Conservation (phyloP, 106 monocot species). For the Hemerocallis citrina region DNA sequence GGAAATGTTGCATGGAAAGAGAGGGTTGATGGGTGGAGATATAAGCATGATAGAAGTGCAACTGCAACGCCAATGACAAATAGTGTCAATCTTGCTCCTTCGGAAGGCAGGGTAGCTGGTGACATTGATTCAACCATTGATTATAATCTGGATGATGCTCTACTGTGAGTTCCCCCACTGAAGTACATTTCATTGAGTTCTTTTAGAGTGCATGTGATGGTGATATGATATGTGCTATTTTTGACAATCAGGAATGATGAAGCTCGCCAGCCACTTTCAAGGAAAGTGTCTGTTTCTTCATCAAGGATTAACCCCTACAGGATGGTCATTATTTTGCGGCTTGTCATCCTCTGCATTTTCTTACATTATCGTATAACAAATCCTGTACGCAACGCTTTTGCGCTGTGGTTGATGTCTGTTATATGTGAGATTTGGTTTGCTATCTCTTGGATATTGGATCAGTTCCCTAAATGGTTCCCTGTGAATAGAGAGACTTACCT, state of each 20-base stretch:
- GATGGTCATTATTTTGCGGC: constrained; percentile 58
- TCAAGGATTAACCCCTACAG: constrained; percentile 63
- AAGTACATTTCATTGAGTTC: neutral
- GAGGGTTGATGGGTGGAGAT: constrained; percentile 82
- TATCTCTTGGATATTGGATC: constrained; percentile 57
- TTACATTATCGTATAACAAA: constrained; percentile 52
- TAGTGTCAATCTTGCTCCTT: constrained; percentile 58
- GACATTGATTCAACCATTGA: constrained; percentile 71
- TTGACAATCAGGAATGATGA: constrained; percentile 50
- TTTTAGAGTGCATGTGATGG: neutral
- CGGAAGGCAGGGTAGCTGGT: constrained; percentile 54
- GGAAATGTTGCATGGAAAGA: constrained; percentile 92
- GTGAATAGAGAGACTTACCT: constrained; percentile 58
- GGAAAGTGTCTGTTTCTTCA: constrained; percentile 56
- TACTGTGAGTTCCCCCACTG: constrained; percentile 37
- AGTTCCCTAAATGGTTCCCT: constrained; percentile 71
- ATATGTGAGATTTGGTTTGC: constrained; percentile 38
- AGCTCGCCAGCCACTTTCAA: constrained; percentile 52
- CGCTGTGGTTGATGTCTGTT: constrained; percentile 48
- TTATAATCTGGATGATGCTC: constrained; percentile 77
- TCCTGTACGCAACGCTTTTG: constrained; percentile 44
- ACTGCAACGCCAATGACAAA: constrained; percentile 44
- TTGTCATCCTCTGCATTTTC: constrained; percentile 44
- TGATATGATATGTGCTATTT: neutral
- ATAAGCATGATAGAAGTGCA: constrained; percentile 56